Percentiles rank a stretch among this genome's conserved stretches.
phyloP scores from a whole-genome alignment of 331 rosid genomes.

The Cydonia oblonga region DNA sequence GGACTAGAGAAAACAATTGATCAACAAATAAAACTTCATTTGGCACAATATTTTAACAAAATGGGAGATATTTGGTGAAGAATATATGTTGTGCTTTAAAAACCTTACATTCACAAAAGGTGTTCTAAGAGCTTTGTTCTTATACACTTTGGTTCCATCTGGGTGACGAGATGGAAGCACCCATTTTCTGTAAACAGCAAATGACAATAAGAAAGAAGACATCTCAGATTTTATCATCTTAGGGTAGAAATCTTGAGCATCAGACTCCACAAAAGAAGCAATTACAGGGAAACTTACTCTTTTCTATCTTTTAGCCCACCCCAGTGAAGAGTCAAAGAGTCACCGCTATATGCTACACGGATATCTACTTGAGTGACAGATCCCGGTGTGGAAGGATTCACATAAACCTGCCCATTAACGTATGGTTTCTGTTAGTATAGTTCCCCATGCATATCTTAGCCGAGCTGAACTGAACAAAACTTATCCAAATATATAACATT shows the following conservation, averaged over 20 bases:
- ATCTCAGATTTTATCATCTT: neutral
- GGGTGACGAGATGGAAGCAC: constrained; percentile 80
- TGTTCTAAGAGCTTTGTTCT: constrained; percentile 83
- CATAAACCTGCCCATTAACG: constrained; percentile 51
- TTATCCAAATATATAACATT: neutral
- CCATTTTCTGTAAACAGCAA: constrained; percentile 55
- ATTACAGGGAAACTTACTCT: constrained; percentile 48
- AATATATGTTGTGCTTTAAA: constrained; percentile 4
- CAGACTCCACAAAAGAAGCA: neutral
- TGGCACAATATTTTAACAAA: constrained; percentile 5
- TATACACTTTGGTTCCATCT: constrained; percentile 62
- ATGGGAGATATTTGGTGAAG: neutral
- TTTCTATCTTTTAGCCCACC: constrained; percentile 53
- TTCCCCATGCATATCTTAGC: neutral
- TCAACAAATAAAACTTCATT: constrained; percentile 6
- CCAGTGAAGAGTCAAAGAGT: constrained; percentile 83
- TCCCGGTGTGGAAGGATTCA: constrained; percentile 45
- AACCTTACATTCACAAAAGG: constrained; percentile 66
- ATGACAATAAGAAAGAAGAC: constrained; percentile 6
- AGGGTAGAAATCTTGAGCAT: neutral
- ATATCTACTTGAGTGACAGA: constrained; percentile 40
- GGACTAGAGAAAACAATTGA: constrained; percentile 36
- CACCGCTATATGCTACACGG: constrained; percentile 42
- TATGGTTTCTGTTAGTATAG: constrained; percentile 18
- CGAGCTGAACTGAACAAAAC: neutral